phyloP scores from a whole-genome alignment of 495 filamentous ascomycete genomes.

The Hyphodiscus hymeniophilus region DNA sequence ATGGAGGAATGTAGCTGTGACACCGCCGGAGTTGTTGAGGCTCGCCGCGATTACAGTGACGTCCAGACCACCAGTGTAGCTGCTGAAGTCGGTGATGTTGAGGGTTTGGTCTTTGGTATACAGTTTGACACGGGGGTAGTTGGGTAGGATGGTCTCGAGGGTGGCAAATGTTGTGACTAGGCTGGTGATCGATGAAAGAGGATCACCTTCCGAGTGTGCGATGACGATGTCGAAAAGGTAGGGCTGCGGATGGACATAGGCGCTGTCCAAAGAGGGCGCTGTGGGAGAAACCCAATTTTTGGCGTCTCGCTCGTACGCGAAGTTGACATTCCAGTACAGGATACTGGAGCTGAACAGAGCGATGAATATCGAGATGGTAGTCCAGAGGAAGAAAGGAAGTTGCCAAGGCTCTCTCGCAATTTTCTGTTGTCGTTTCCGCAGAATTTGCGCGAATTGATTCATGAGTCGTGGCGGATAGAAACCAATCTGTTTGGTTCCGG shows the following conservation, averaged over 20 bases:
- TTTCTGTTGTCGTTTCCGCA: constrained; percentile 5
- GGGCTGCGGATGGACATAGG: constrained; percentile 10
- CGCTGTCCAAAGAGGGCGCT: constrained; percentile 2
- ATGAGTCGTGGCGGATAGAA: constrained; percentile 17
- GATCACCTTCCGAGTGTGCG: constrained; percentile 11
- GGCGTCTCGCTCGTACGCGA: constrained; percentile 8
- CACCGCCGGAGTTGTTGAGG: constrained; percentile 31
- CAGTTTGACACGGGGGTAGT: constrained; percentile 8
- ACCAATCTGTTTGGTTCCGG: constrained; percentile 16
- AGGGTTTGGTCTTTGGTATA: constrained; percentile 17
- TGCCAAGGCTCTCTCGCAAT: constrained; percentile 16
- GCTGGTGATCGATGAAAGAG: constrained; percentile 3
- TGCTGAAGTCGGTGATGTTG: not conserved
- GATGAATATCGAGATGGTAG: constrained; percentile 11
- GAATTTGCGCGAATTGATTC: constrained; percentile 5
- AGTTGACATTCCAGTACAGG: constrained; percentile 13
- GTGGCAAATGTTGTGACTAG: constrained; percentile 3
- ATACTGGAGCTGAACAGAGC: constrained; percentile 14
- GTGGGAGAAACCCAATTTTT: constrained; percentile 6
- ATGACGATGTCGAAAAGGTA: constrained; percentile 18
- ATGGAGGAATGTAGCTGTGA: constrained; percentile 33
- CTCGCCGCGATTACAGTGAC: constrained; percentile 15
- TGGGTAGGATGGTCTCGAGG: not conserved
- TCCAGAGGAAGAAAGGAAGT: constrained; percentile 7
- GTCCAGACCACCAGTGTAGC: constrained; percentile 1